Evolutionary conservation across 225 moss, liverwort and hornwort species (phyloP), one percentile per base, ranked within the genome.

Genomic region (Marchantia paleacea): DNA sequence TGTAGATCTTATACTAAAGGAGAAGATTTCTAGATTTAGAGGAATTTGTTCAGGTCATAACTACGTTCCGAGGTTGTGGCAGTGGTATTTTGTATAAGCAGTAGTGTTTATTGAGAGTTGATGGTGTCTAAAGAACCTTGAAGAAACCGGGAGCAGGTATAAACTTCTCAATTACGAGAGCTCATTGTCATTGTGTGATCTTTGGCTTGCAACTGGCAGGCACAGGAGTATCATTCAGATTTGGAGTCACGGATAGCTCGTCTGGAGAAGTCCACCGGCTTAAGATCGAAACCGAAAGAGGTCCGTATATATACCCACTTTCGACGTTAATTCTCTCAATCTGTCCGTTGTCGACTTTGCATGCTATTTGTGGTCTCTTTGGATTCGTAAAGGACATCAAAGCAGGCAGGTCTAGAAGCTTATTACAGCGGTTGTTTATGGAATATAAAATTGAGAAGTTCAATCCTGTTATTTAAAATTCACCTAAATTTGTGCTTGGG

Each of bases 231-330:
- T 62, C 88, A 88, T 52, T 85, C 88, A 54, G 85, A 83, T 24
- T 81, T 88, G 81, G 88, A 88, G 68, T 79, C 83, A 25, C 81
- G 85, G 26, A 85, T 88, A 78, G 71, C 54, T 73, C 81, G 74
- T 9, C 82, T 88, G 72, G 88, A 88, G 69, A 83, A 85, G 66
- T 83, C 83, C 10, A 69, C 70, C 25, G 72, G 69, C 61, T 48
- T 67, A 48, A 55, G 24, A 26, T 25, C 66, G 39, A 68, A 87
- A 67, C 67, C 87, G 14, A 82, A 87, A 65, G 55, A 78, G 79
- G 79, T 79, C 51, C 49, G 78, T 78, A 39, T 62, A n/a, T 15
- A 52, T 67, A 14, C 26, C 67, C 13, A 67, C 24, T 28, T 12
- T 67, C n/a, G 15, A 19, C 50, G 22, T 47, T 19, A 69, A 10